phyloP scores from a whole-genome alignment of 352 stramenopile genomes.

The Phytophthora meadii region DNA sequence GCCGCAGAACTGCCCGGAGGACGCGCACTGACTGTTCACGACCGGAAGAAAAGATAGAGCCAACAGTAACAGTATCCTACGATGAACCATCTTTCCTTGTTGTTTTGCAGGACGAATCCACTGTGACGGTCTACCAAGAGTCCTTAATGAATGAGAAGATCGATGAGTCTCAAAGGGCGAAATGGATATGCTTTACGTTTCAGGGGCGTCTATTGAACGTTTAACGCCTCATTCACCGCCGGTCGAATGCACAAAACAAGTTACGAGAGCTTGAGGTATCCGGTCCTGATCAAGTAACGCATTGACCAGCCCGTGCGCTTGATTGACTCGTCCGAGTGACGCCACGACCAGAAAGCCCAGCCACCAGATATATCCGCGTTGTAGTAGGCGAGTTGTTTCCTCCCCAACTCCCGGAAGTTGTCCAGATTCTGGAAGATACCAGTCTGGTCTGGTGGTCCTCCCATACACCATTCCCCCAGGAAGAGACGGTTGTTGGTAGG shows the following conservation, averaged over 20 bases:
- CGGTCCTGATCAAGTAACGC: conserved; percentile 33
- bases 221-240: too few relatives aligned
- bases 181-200: too few relatives aligned
- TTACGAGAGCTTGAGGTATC: conserved; percentile 28
- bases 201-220: background rate
- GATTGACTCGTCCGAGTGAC: conserved; percentile 44
- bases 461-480: conserved; percentile 64
- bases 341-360: conserved; percentile 65
- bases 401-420: conserved; percentile 41
- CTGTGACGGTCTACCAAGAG: too few relatives aligned
- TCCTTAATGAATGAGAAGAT: too few relatives aligned
- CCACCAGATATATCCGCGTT: conserved; percentile 29
- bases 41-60: background rate
- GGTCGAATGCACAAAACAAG: too few relatives aligned
- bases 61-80: background rate
- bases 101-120: background rate
- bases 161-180: too few relatives aligned
- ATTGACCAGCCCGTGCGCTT: conserved; percentile 53
- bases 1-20: background rate
- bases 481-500: conserved; percentile 33
- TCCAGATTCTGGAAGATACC: conserved; percentile 39
- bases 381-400: conserved; percentile 41
- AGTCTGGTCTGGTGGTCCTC: conserved; percentile 31
- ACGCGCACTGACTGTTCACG: background rate
- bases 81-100: background rate